Evolutionary conservation across 2,329 filamentous ascomycete species (phyloP), one percentile per base, ranked within the genome.

Genomic region (Sclerotinia subarctica): DNA sequence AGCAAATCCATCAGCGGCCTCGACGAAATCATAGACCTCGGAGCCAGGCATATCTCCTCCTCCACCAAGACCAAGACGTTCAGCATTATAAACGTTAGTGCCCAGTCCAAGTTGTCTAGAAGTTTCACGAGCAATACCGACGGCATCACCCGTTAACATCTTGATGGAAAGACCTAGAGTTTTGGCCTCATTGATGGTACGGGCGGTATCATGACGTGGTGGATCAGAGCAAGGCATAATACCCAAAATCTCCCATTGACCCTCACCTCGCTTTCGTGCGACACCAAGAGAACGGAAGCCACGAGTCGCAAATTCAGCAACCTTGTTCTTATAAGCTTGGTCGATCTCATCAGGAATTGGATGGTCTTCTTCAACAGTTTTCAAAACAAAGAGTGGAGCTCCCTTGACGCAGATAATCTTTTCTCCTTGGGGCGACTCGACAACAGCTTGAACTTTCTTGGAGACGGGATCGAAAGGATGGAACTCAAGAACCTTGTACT

Each of bases 171-270:
- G 85, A 84, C 93, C 93, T 69, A 96, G 88, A 72, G 84, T 86
- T 85, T 95, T 94, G 77, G 93, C 93, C 81, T 96, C 93, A 79
- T 91, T 90, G 82, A 96, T 91, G 70, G 93, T 96, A 79, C 92
- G 91, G 76, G 89, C 92, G 74, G 93, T 96, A 78, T 96, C 93
- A 83, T 96, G 89, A 77, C 93, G 91, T 74, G 93, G 93, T 75
- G 93, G 93, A 79, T 96, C 93, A 76, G 90, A 92, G 86, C 93
- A 96, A 77, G 93, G 93, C 91, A 96, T 94, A 77, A 97, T 96
- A 76, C 93, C 93, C 74, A 97, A 88, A 75, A 97, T 94, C 80
- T 96, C 92, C 93, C 93, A 97, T 68, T 86, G 83, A 78, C 88
- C 86, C 80, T 91, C 87, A 78, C 87, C 91, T 79, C 90, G 89